Evolutionary conservation across 2,329 filamentous ascomycete genomes (phyloP), one percentile per base, ranked within the genome.

Genomic region (Fusarium irregulare): DNA sequence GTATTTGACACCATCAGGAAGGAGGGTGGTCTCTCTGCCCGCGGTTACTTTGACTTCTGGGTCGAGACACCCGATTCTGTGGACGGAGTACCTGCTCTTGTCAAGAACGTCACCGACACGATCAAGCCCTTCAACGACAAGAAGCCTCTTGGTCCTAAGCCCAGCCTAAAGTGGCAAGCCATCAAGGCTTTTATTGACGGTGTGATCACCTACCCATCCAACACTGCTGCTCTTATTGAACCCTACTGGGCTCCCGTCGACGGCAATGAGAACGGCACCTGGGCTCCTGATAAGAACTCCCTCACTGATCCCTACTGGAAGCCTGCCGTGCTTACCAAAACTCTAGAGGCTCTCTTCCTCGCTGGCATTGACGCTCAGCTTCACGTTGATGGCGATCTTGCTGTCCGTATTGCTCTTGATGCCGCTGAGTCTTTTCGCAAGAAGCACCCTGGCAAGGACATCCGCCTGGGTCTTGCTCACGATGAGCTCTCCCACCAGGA

Each of bases 181-280:
- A 58, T 76, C 60, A 76, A 76, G 66, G 68, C 71, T 3, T 76
- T 73, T 10, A 63, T 76, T 20, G 75, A 76, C 12, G 75, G 75
- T 5, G 72, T 76, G 41, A 76, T 76, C 11, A 70, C 71, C 0
- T 76, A 76, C 40, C 75, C 75, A 1, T 66, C 75, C 27, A 76
- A 76, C 28, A 76, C 75, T 0, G 75, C 73, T 1, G 75, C 73
- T 7, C 55, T 76, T 3, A 71, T 76, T 14, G 73, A 76, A 21
- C 75, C 75, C 1, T 76, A 76, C 37, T 68, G 68, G 61, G 47
- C 55, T 0, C 73, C 73, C 1, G 58, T 73, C 50, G 65, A 71
- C 27, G 64, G 64, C 27, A 21, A 64, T 21, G 21, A 59, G 2
- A 49, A 74, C 4, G 57, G 49, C 8, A 51, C 54, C 25, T 74